Conservation (phyloP, 2,329 filamentous ascomycete species). For the Stylonectria norvegica region DNA sequence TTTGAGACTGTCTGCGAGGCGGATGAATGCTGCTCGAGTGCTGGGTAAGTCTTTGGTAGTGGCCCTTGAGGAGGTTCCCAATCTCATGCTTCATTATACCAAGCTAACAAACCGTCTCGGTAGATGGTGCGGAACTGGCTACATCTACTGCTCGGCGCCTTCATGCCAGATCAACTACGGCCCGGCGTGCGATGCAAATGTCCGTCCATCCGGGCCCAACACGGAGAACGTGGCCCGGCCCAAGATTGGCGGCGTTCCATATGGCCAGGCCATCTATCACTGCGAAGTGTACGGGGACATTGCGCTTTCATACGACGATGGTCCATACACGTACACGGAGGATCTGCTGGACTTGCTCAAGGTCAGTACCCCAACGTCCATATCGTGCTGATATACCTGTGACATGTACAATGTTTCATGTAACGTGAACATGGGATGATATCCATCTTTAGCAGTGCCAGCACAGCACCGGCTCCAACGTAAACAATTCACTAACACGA, state of each 20-base stretch:
- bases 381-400: background rate
- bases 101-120: background rate
- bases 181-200: slow-evolving; percentile 59
- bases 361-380: slow-evolving; percentile 5
- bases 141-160: slow-evolving; percentile 57
- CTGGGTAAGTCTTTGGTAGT: slow-evolving; percentile 36
- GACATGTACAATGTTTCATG: too few species aligned
- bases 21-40: slow-evolving; percentile 41
- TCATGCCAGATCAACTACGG: slow-evolving; percentile 60
- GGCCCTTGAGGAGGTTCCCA: too few species aligned
- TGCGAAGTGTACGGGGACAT: slow-evolving; percentile 35
- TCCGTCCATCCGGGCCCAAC: slow-evolving; percentile 47
- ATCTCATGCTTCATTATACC: background rate
- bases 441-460: too few species aligned
- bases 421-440: too few species aligned
- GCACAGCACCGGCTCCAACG: too few species aligned
- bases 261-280: slow-evolving; percentile 51
- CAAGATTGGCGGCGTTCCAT: slow-evolving; percentile 50
- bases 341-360: slow-evolving; percentile 38
- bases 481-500: too few species aligned
- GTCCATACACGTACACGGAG: slow-evolving; percentile 41
- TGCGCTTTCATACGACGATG: slow-evolving; percentile 47
- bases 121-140: slow-evolving; percentile 54
- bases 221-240: slow-evolving; percentile 52
- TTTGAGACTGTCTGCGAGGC: slow-evolving; percentile 32